Percentiles rank a stretch among this genome's conserved stretches.
Conservation (phyloP, 805 yeast species). For the Pichia exigua region DNA sequence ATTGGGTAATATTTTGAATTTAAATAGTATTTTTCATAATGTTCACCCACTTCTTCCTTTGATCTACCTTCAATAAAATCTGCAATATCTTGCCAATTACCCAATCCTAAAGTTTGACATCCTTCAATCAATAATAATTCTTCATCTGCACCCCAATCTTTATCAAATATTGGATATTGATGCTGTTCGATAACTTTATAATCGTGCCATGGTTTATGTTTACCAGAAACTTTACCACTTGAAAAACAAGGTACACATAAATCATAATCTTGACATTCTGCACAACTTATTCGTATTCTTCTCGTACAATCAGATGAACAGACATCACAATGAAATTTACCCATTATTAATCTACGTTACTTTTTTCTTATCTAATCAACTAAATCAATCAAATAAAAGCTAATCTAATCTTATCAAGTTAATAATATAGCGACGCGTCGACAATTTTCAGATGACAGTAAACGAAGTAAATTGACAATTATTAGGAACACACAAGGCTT, state of each 20-base stretch:
- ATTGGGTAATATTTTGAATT: slow-evolving; percentile 72
- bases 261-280: slow-evolving; percentile 88
- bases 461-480: neutral
- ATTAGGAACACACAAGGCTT: neutral
- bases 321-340: slow-evolving; percentile 83
- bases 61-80: slow-evolving; percentile 91
- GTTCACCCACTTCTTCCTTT: slow-evolving; percentile 84
- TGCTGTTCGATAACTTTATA: slow-evolving; percentile 90
- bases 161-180: slow-evolving; percentile 83
- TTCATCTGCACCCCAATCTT: slow-evolving; percentile 98
- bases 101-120: slow-evolving; percentile 83
- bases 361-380: neutral
- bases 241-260: slow-evolving; percentile 98
- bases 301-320: slow-evolving; percentile 96
- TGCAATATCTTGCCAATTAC: slow-evolving; percentile 97
- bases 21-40: slow-evolving; percentile 67
- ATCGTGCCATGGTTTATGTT: slow-evolving; percentile 91
- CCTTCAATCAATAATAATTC: slow-evolving; percentile 85
- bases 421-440: neutral
- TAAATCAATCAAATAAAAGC: too few species aligned
- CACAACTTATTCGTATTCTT: slow-evolving; percentile 85
- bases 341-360: slow-evolving; percentile 19
- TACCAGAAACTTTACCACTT: slow-evolving; percentile 68
- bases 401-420: neutral
- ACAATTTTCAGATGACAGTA: neutral